Base-by-base conservation (phyloP, 164 flowering plant species). In the Santalum album region DNA sequence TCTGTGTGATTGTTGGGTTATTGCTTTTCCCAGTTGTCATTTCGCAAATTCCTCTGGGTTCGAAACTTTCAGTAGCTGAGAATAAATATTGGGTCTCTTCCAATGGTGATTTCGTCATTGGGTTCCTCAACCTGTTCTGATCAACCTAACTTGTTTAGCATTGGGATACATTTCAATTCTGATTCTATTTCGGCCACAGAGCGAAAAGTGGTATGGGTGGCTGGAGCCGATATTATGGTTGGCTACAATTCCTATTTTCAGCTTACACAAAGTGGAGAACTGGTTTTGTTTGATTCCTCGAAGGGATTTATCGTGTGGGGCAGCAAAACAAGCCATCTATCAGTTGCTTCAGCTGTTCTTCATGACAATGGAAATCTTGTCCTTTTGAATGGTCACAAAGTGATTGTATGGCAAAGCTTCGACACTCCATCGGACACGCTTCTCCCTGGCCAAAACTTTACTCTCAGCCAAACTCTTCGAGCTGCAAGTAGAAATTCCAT, bases 321-420 rank as follows among this genome's bases (percentile, higher is more conserved):
- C 18, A 81, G 82, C 65, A 58, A 76, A 11, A 71, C 82, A 3
- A 59, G 74, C 57, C 68, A 62, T 35, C 43, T 64, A 32, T 69
- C 77, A 25, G 86, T 86, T 53, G 62, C 55, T 55, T 75, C 72
- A 27, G 87, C 84, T 12, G 56, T 65, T 60, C 87, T 86, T 56
- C 66, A 26, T 12, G 74, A 83, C 40, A 68, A 75, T 71, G 95
- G 95, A 2, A 86, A 86, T 63, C 72, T 86, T 32, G 77, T 81
- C 25, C 72, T 86, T 1, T 18, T 76, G 43, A 63, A 72, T 44
- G 27, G 49, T 21, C 51, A 57, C 24, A 57, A 67, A 24, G 54
- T 56, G 26, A 51, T 74, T 42, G 75, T 81, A 26, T 86, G 95
- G 90, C 80, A 78, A 52, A 86, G 95, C 65, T 86, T 86, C 45